phyloP scores from a whole-genome alignment of 1,284 basidiomycete species.

The Porodaedalea pini region DNA sequence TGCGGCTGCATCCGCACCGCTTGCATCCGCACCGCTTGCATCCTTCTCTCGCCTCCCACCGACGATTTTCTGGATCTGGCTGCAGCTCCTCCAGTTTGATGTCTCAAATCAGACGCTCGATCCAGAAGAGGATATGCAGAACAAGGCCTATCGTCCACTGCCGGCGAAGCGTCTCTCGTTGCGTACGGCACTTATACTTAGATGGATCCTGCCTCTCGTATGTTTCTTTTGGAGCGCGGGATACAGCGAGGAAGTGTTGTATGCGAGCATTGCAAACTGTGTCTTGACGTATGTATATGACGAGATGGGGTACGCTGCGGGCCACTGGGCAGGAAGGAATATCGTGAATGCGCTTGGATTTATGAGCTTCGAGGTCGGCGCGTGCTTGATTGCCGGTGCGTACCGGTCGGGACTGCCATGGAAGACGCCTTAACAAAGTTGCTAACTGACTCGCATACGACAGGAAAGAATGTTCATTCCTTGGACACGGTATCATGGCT shows the following conservation, averaged over 20 bases:
- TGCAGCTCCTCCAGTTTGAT: constrained; percentile 40
- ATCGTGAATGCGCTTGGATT: constrained; percentile 37
- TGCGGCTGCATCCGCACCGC: constrained; percentile 6
- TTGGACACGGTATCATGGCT: constrained; percentile 23
- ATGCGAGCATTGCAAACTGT: constrained; percentile 33
- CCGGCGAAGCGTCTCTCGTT: constrained; percentile 39
- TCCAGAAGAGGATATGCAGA: constrained; percentile 38
- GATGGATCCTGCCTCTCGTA: constrained; percentile 34
- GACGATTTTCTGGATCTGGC: constrained; percentile 39
- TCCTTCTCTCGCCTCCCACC: constrained; percentile 26
- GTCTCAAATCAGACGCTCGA: constrained; percentile 42
- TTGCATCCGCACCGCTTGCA: neutral
- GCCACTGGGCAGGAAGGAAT: constrained; percentile 38
- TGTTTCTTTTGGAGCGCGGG: constrained; percentile 33
- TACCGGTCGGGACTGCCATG: neutral
- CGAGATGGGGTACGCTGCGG: constrained; percentile 33
- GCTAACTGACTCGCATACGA: neutral
- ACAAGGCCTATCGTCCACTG: constrained; percentile 44
- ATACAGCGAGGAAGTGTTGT: constrained; percentile 31
- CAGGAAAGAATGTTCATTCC: constrained; percentile 7
- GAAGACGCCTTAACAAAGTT: neutral
- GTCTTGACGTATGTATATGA: constrained; percentile 35
- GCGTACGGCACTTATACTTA: constrained; percentile 31
- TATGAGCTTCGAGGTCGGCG: constrained; percentile 36
- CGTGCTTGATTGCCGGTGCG: constrained; percentile 37